A percentile compares a stretch with the other conserved stretches of the same genome.
Conservation (phyloP, 768 basidiomycete species). For the Tylopilus cervinicoccineus region DNA sequence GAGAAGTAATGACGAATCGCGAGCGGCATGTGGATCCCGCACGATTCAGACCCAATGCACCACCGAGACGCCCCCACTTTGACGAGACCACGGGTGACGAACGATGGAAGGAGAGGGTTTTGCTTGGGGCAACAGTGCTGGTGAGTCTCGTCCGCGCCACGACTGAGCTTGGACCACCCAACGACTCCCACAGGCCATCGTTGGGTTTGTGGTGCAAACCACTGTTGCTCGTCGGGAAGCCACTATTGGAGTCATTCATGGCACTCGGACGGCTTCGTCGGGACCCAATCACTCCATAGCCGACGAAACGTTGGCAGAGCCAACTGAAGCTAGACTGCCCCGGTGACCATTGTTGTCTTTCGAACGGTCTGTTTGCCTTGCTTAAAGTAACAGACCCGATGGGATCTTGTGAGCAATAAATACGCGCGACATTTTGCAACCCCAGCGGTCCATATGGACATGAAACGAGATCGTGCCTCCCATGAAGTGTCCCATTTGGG, state of each 20-base stretch:
- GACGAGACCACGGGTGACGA: constrained; percentile 49
- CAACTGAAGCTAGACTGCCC: not conserved
- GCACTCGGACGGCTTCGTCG: constrained; percentile 3
- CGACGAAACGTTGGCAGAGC: constrained; percentile 24
- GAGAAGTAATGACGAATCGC: constrained; percentile 12
- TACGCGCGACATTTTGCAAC: not conserved
- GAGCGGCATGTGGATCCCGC: constrained; percentile 30
- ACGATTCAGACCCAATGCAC: constrained; percentile 39
- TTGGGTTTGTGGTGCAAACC: constrained; percentile 32
- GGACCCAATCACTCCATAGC: constrained; percentile 2
- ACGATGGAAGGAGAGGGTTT: constrained; percentile 60
- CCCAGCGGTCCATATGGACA: not conserved
- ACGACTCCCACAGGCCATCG: constrained; percentile 28
- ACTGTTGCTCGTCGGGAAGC: constrained; percentile 29
- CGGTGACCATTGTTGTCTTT: constrained; percentile 1
- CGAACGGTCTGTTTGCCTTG: not conserved
- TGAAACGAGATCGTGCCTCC: not conserved
- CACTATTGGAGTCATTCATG: constrained; percentile 17
- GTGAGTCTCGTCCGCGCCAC: constrained; percentile 31
- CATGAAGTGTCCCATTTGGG: not conserved
- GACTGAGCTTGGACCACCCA: not conserved
- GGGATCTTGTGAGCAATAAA: not conserved
- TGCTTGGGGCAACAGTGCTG: constrained; percentile 50
- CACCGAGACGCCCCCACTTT: constrained; percentile 40
- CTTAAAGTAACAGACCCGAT: not conserved